Evolutionary conservation across 2,329 filamentous ascomycete genomes (phyloP).

Genomic region (Alternaria arbusti): DNA sequence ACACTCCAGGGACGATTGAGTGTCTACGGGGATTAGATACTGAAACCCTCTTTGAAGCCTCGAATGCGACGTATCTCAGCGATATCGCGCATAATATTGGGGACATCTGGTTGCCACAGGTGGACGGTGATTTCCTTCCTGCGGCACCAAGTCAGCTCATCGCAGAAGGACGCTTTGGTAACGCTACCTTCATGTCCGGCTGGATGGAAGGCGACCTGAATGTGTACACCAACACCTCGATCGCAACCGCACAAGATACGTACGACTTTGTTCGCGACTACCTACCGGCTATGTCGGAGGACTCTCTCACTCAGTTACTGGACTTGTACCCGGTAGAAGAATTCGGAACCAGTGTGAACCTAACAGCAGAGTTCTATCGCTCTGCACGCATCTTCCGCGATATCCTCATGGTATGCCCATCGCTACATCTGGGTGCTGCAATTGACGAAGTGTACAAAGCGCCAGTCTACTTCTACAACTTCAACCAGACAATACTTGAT

Average conservation of each 20-base stretch:
- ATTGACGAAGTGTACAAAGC: conserved; percentile 48
- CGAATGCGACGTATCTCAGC: conserved; percentile 51
- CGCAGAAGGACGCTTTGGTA: conserved; percentile 50
- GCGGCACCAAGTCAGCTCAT: conserved; percentile 53
- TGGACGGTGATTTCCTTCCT: conserved; percentile 60
- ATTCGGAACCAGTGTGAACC: conserved; percentile 50
- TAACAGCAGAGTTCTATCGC: conserved; percentile 59
- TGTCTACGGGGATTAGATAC: conserved; percentile 57
- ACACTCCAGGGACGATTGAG: conserved; percentile 53
- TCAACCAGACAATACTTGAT: conserved; percentile 62
- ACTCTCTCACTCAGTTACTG: conserved; percentile 34
- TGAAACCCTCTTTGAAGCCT: conserved; percentile 53
- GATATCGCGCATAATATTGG: conserved; percentile 51
- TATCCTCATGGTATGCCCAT: conserved; percentile 59
- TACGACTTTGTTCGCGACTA: conserved; percentile 51
- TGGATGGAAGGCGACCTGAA: conserved; percentile 57
- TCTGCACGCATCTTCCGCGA: conserved; percentile 59
- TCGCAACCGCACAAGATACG: conserved; percentile 51
- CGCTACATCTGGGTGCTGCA: conserved; percentile 52
- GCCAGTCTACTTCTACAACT: conserved; percentile 57
- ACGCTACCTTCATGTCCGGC: conserved; percentile 52
- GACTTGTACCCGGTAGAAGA: conserved; percentile 49
- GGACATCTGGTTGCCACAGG: conserved; percentile 59
- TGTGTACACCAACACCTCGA: conserved; percentile 51
- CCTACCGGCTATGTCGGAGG: conserved; percentile 44